Evolutionary conservation across 169 alveolate species (phyloP), one percentile per base, ranked within the genome.

Genomic region (Eimeria acervulina): DNA sequence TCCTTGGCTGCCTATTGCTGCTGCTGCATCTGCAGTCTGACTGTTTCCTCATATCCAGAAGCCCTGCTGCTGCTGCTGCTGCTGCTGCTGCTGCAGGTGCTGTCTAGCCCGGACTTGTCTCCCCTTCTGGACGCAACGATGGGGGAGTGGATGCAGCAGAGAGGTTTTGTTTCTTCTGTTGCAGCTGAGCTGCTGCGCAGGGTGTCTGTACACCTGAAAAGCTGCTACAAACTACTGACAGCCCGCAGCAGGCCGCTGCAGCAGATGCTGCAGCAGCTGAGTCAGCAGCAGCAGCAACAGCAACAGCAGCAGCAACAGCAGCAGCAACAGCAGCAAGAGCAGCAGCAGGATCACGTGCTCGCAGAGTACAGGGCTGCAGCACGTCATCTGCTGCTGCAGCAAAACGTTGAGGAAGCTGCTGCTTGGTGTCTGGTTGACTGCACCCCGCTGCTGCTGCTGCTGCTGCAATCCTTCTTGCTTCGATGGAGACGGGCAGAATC

Each of bases 81-180:
- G 88, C 88, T 78, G 88, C 88, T 78, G 81, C 61, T 78, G 88
- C 88, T 78, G 88, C 88, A 78, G 88, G 88, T 78, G 61, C 44
- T 78, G 36, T 28, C 28, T 8, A 78, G 88, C 61, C 36, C 88
- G 1, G 88, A 78, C 17, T 15, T 44, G 6, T 78, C 88, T 44
- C 88, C 88, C n/a, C 40, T 78, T 78, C 26, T 23, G 5, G 61
- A 78, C 36, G 17, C 5, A 2, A 78, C 66, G 7, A 78, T 78
- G 88, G 88, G 66, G 31, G 88, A 78, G 38, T 8, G 63, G 61
- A 33, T 78, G 38, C 88, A 42, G 63, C 33, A 38, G 13, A 38
- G 13, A 26, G 88, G 88, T 26, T 78, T 78, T 78, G 88, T 78
- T 2, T 4, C 63, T 21, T 78, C 88, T 21, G 88, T 19, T 31